Percentiles rank a stretch among this genome's conserved stretches.
Conservation (phyloP, 208 protist genomes). For the Acanthamoeba lenticulata region DNA sequence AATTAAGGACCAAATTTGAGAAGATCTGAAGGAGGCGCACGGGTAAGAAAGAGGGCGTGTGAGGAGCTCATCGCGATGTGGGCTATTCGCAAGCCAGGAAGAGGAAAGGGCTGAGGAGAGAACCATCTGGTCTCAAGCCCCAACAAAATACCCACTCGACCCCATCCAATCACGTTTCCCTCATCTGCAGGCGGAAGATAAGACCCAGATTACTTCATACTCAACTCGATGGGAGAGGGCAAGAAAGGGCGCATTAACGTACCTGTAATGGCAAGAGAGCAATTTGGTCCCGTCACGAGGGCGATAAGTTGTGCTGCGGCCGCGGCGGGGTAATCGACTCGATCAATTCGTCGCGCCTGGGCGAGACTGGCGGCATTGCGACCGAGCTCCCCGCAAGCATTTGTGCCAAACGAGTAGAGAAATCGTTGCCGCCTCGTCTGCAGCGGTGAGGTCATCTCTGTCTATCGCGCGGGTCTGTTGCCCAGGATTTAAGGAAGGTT, state of each 20-base stretch:
- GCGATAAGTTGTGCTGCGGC: background rate
- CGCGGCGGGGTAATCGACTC: background rate
- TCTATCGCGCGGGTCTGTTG: too few species aligned
- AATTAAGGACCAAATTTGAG: too few species aligned
- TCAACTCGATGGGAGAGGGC: too few species aligned
- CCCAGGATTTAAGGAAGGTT: too few species aligned
- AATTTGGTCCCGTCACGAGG: background rate
- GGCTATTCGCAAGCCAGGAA: background rate
- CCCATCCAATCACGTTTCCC: background rate
- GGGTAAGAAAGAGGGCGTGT: background rate
- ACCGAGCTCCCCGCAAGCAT: too few species aligned
- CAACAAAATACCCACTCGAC: background rate
- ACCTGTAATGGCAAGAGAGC: background rate
- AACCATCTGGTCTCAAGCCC: background rate
- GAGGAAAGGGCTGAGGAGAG: background rate
- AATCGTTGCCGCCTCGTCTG: background rate
- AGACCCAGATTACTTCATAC: background rate
- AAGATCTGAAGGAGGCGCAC: background rate
- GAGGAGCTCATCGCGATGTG: background rate
- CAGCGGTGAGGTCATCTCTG: background rate
- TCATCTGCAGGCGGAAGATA: background rate
- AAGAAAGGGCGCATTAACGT: background rate
- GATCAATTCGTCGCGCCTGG: background rate
- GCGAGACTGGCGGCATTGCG: too few species aligned
- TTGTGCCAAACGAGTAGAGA: background rate